Conservation (phyloP, 1,284 basidiomycete species). For the Lentinula novae-zelandiae region DNA sequence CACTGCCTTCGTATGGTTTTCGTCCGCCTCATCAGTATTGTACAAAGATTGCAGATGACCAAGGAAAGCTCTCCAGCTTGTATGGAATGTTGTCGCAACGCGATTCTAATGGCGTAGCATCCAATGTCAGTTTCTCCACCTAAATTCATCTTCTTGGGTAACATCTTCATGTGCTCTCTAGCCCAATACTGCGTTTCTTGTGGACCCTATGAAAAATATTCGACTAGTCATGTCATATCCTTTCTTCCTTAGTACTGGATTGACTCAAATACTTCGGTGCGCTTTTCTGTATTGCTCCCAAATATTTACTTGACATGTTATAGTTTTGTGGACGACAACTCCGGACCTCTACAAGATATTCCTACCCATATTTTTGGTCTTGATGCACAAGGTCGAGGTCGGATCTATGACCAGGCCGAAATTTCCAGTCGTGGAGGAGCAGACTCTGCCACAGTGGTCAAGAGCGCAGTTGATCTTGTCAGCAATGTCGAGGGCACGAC, state of each 20-base stretch:
- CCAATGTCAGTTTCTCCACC: neutral
- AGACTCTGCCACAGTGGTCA: neutral
- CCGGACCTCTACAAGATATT: slow-evolving; percentile 7
- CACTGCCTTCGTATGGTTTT: neutral
- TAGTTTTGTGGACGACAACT: slow-evolving; percentile 12
- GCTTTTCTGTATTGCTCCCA: slow-evolving; percentile 12
- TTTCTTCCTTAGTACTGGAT: slow-evolving; percentile 4
- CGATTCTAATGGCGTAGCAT: neutral
- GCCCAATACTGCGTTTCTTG: slow-evolving; percentile 12
- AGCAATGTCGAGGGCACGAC: neutral
- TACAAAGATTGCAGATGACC: slow-evolving; percentile 12
- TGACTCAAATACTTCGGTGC: slow-evolving; percentile 82
- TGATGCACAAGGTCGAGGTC: slow-evolving; percentile 2
- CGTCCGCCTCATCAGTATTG: neutral
- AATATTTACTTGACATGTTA: neutral
- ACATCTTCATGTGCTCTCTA: neutral
- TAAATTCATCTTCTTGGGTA: neutral
- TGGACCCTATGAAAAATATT: slow-evolving; percentile 16
- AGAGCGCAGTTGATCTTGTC: neutral
- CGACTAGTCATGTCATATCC: slow-evolving; percentile 13
- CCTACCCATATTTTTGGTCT: slow-evolving; percentile 5
- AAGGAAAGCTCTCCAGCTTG: slow-evolving; percentile 3
- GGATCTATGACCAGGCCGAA: slow-evolving; percentile 1
- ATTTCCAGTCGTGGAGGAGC: neutral
- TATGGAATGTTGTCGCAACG: slow-evolving; percentile 11